Conservation (phyloP, 148 eudicot genomes). For the Cornus kousa region DNA sequence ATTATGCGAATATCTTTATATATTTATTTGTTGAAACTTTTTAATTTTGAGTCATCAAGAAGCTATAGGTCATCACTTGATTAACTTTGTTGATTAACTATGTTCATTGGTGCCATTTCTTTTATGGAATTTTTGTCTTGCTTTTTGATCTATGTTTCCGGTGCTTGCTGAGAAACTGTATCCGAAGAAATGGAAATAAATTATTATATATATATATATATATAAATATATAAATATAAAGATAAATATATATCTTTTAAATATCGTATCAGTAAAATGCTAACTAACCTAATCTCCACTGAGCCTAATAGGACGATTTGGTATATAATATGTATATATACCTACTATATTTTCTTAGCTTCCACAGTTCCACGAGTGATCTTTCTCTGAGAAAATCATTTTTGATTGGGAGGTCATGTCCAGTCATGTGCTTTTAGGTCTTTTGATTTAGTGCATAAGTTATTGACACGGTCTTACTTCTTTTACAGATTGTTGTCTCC, state of each 20-base stretch:
- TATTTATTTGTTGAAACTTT: too few relatives aligned
- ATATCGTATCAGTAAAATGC: neutral
- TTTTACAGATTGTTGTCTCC: slow-evolving; percentile 20
- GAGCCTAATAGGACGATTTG: neutral
- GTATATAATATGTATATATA: too few relatives aligned
- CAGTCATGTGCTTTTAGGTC: neutral
- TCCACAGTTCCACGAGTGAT: too few relatives aligned
- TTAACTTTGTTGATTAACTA: neutral
- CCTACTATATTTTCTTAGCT: too few relatives aligned
- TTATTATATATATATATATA: neutral
- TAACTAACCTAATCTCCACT: neutral
- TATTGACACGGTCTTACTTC: neutral
- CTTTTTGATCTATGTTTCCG: too few relatives aligned
- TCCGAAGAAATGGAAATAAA: too few relatives aligned
- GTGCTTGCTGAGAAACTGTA: neutral
- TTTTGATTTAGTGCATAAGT: slow-evolving; percentile 3
- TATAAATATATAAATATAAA: neutral
- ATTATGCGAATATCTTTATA: neutral
- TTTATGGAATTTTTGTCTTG: neutral
- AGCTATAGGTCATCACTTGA: neutral
- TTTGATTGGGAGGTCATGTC: neutral
- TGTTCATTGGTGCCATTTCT: too few relatives aligned
- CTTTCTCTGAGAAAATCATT: too few relatives aligned
- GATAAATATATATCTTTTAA: neutral
- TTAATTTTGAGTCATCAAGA: neutral